Evolutionary conservation across 2,329 filamentous ascomycete genomes (phyloP), one percentile per base, ranked within the genome.

Genomic region (Colletotrichum aenigma): DNA sequence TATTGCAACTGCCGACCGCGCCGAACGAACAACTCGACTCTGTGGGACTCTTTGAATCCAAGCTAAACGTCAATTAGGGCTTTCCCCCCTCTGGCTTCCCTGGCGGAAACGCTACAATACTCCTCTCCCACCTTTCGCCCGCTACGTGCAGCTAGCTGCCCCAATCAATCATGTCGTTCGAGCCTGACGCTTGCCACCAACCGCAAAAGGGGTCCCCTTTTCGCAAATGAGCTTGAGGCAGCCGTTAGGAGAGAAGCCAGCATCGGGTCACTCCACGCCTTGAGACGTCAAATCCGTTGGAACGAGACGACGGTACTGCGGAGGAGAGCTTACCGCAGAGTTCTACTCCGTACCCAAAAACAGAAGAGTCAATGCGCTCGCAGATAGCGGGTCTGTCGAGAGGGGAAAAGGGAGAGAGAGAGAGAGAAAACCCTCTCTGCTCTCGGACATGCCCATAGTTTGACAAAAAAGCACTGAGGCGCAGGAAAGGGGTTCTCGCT

Each of bases 1-100:
- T 32, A 70, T 6, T 32, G 48, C 70, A 76, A 74, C 64, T 76
- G 70, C 73, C 73, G 73, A 52, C 60, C 30, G 36, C 52, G 32
- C 70, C 73, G 70, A 43, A 30, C 60, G n/a, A 64, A 64, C 8
- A 32, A 30, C 32, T n/a, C 18, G 21, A 34, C 15, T 52, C 13
- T 55, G 26, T 43, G 56, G 56, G 55, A 32, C 55, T 26, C 21
- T 32, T 13, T n/a, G 38, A 43, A n/a, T 43, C 38, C 38, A 43
- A 43, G 38, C 38, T 43, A 43, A 43, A 43, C 38, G 38, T 43
- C 38, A n/a, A 43, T 43, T 43, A 43, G 38, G 18, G 38, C 38
- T 43, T 43, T 43, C 4, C 3, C 38, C 38, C 18, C 18, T 43
- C 38, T 43, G 13, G 9, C n/a, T 10, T 48, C 18, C 36, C 65